Conservation (phyloP, 768 basidiomycete species). For the Trametes gibbosa region DNA sequence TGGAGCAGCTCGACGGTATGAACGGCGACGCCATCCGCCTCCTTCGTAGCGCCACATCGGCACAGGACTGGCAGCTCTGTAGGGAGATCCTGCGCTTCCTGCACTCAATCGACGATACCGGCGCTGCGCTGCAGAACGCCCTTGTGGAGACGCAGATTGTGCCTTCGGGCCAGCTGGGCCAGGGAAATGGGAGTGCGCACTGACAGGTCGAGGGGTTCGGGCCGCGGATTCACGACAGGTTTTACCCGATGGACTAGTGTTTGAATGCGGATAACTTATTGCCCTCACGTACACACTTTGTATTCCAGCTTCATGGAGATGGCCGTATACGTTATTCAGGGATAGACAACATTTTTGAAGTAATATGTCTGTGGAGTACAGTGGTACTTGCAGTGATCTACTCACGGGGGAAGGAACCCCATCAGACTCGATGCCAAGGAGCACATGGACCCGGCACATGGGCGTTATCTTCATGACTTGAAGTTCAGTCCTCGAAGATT, state of each 20-base stretch:
- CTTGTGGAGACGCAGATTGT: slow-evolving; percentile 49
- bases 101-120: slow-evolving; percentile 88
- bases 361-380: too few species aligned
- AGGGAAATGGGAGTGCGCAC: slow-evolving; percentile 11
- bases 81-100: slow-evolving; percentile 90
- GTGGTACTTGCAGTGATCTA: too few species aligned
- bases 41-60: slow-evolving; percentile 69
- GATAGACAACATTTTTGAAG: too few species aligned
- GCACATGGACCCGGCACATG: too few species aligned
- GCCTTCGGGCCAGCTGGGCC: slow-evolving; percentile 11
- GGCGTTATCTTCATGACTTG: not conserved
- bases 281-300: not conserved
- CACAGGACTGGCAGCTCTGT: slow-evolving; percentile 87
- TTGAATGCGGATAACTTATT: slow-evolving; percentile 1
- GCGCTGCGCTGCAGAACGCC: slow-evolving; percentile 62
- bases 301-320: too few species aligned
- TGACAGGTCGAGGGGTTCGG: too few species aligned
- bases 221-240: not conserved
- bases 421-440: too few species aligned
- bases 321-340: too few species aligned
- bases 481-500: not conserved
- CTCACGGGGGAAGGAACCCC: too few species aligned
- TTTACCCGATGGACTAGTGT: not conserved
- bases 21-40: slow-evolving; percentile 80
- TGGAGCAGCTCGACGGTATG: slow-evolving; percentile 84